Conservation (phyloP, 2,329 filamentous ascomycete genomes). For the Cephalotrichum gorgonifer region DNA sequence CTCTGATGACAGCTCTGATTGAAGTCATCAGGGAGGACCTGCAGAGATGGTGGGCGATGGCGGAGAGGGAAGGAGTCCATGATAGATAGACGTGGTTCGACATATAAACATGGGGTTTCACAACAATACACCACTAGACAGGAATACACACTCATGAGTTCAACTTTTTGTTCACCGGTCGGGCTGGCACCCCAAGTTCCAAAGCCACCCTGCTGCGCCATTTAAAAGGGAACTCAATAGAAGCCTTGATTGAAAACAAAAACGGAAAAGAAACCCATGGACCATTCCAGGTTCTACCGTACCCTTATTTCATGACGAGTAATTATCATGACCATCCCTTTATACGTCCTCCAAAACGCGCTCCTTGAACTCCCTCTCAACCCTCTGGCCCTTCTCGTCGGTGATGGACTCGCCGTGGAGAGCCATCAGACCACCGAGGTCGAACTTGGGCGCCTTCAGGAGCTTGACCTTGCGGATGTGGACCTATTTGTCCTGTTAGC, state of each 20-base stretch:
- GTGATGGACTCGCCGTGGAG: conserved; percentile 96
- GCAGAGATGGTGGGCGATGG: not conserved
- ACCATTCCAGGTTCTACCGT: not conserved
- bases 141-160: not conserved
- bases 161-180: conserved; percentile 1
- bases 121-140: not conserved
- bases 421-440: conserved; percentile 89
- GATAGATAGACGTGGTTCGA: not conserved
- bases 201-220: conserved; percentile 32
- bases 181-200: conserved; percentile 24
- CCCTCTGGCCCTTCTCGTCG: conserved; percentile 96
- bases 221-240: conserved; percentile 31
- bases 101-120: not conserved
- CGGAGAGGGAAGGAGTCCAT: not conserved
- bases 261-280: conserved; percentile 2
- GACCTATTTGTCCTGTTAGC: conserved; percentile 48
- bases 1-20: conserved; percentile 2
- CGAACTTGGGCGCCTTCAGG: conserved; percentile 97
- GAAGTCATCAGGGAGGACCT: not conserved
- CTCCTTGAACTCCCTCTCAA: conserved; percentile 99
- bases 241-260: conserved; percentile 8
- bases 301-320: conserved; percentile 6
- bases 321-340: conserved; percentile 24
- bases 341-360: conserved; percentile 88
- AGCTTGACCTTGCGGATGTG: conserved; percentile 99